Percentiles rank a stretch among this genome's conserved stretches.
These are phyloP conservation scores for Cyclocybe cylindracea DNA, from an alignment of 768 basidiomycete genomes.

Conservation along the genomic window DNA sequence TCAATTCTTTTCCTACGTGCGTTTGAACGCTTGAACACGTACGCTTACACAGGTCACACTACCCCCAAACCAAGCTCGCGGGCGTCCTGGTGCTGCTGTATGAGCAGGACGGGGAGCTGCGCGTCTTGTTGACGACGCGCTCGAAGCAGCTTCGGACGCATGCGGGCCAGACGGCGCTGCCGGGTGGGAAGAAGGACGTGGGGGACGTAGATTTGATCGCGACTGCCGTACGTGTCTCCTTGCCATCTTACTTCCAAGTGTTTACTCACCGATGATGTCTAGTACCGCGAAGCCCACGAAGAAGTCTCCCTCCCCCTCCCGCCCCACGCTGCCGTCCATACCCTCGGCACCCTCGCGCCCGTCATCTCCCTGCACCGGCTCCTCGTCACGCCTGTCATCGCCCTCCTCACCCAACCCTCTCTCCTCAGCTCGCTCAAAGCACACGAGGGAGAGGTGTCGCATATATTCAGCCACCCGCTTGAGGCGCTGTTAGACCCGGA, in stretches of 20 bases:
- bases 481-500: slow-evolving; percentile 68
- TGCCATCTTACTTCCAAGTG: neutral
- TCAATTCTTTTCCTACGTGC: no score
- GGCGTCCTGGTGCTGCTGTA: slow-evolving; percentile 83
- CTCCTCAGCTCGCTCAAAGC: slow-evolving; percentile 56
- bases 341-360: slow-evolving; percentile 63
- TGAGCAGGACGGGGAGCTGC: slow-evolving; percentile 64
- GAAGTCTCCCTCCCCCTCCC: slow-evolving; percentile 71
- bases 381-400: slow-evolving; percentile 79
- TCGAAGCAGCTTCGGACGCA: slow-evolving; percentile 75
- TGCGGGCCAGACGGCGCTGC: slow-evolving; percentile 64
- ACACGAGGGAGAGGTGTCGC: slow-evolving; percentile 68
- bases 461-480: slow-evolving; percentile 80
- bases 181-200: slow-evolving; percentile 25
- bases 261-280: slow-evolving; percentile 2
- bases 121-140: slow-evolving; percentile 84
- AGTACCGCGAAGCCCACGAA: slow-evolving; percentile 86
- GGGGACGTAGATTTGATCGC: slow-evolving; percentile 58
- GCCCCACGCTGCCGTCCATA: slow-evolving; percentile 54
- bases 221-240: slow-evolving; percentile 66
- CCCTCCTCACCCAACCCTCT: slow-evolving; percentile 56
- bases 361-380: slow-evolving; percentile 67
- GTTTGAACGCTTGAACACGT: no score
- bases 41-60: slow-evolving; percentile 24
- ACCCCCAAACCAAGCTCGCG: slow-evolving; percentile 50